Percentiles rank a stretch among this genome's conserved stretches.
These are phyloP conservation scores for Lojkania enalia DNA, from an alignment of 2,329 filamentous ascomycete genomes.

Conservation along the genomic window DNA sequence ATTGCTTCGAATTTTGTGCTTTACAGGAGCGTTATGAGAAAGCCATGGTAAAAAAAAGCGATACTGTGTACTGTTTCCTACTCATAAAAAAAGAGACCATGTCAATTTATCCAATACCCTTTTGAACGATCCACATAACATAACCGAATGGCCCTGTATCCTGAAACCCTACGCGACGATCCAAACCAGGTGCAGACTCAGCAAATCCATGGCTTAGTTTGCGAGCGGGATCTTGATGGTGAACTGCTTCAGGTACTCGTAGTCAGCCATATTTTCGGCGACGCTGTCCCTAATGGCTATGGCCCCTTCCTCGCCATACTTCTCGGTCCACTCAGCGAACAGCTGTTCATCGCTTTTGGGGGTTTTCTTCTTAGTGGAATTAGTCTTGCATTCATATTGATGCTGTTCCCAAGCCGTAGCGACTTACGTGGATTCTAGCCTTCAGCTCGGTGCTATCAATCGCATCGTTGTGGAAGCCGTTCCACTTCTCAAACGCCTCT, in stretches of 20 bases:
- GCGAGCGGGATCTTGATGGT: conserved; percentile 57
- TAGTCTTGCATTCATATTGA: neutral
- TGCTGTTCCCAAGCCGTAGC: neutral
- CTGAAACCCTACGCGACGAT: no score
- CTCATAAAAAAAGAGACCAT: no score
- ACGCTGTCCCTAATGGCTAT: conserved; percentile 72
- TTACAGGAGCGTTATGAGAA: no score
- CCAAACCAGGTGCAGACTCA: no score
- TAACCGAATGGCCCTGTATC: no score
- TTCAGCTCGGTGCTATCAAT: conserved; percentile 79
- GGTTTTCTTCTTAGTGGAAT: conserved; percentile 57
- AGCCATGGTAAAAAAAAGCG: no score
- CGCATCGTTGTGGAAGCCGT: conserved; percentile 94
- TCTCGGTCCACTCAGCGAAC: conserved; percentile 71
- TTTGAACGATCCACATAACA: no score
- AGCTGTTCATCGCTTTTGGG: conserved; percentile 67
- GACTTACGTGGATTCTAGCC: conserved; percentile 64
- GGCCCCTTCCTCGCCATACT: conserved; percentile 72
- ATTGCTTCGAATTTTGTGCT: no score
- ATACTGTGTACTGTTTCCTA: no score
- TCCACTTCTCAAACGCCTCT: conserved; percentile 92
- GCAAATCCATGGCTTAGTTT: conserved; percentile 15
- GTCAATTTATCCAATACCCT: no score
- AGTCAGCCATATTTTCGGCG: conserved; percentile 71
- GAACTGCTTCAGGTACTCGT: conserved; percentile 82